Percentiles rank a stretch among this genome's conserved stretches.
Evolutionary conservation across 805 yeast genomes (phyloP).

Genomic region (Suhomyces pyralidae): DNA sequence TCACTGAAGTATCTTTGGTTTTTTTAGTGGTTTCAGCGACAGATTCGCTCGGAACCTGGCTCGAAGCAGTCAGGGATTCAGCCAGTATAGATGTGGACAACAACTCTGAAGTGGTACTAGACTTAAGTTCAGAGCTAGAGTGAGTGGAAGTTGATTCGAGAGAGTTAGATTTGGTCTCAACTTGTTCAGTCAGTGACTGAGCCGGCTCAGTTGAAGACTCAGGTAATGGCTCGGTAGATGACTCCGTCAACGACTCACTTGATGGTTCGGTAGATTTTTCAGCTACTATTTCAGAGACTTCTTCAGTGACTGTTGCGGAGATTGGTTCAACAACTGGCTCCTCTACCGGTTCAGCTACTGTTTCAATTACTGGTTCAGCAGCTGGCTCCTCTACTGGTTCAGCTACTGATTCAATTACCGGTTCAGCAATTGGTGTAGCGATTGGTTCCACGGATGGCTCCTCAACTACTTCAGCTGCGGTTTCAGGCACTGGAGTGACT

Average conservation of each 20-base stretch:
- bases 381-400: neutral
- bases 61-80: neutral
- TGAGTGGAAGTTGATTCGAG: neutral
- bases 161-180: neutral
- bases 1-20: neutral
- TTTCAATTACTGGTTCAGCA: neutral
- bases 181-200: neutral
- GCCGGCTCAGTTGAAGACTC: neutral
- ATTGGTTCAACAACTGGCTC: neutral
- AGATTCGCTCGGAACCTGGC: neutral
- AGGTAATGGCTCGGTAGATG: neutral
- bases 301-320: neutral
- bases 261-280: neutral
- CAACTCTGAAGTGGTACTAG: neutral
- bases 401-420: slow-evolving; percentile 7
- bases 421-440: slow-evolving; percentile 5
- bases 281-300: neutral
- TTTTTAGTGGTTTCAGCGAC: neutral
- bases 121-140: neutral
- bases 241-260: no score
- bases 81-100: neutral
- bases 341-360: no score
- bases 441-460: slow-evolving; percentile 2
- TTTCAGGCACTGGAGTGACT: neutral
- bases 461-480: neutral